Evolutionary conservation across 257 asterid genomes (phyloP).

Genomic region (Jaltomata sinuosa): DNA sequence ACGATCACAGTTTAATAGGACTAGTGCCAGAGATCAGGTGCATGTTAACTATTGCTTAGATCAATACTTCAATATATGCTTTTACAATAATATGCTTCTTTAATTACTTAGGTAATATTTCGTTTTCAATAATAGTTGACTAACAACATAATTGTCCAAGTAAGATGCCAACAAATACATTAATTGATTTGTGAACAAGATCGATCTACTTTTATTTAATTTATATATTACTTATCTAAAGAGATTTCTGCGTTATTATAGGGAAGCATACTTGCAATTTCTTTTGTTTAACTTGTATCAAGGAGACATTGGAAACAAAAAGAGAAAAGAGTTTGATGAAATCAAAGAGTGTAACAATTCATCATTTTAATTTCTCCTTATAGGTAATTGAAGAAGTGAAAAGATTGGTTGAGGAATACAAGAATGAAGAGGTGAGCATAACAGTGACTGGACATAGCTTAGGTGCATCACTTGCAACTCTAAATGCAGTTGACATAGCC

Average conservation of each 20-base stretch:
- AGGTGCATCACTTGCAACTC: background rate
- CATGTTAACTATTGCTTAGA: background rate
- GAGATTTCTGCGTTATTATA: too few relatives aligned
- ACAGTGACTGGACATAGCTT: background rate
- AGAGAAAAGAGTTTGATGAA: too few relatives aligned
- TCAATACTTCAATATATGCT: background rate
- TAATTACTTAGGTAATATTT: background rate
- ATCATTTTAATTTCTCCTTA: background rate
- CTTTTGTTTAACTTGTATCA: too few relatives aligned
- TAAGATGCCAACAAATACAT: background rate
- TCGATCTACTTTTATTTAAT: too few relatives aligned
- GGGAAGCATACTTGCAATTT: background rate
- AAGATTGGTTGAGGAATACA: background rate
- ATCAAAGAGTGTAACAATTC: too few relatives aligned
- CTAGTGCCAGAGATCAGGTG: slow-evolving; percentile 72
- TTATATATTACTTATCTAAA: too few relatives aligned
- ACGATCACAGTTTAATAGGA: slow-evolving; percentile 43
- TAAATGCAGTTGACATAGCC: background rate
- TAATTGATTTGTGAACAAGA: background rate
- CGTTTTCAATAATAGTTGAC: background rate
- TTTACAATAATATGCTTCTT: background rate
- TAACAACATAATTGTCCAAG: too few relatives aligned
- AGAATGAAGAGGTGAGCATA: background rate
- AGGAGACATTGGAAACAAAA: too few relatives aligned
- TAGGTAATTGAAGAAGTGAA: slow-evolving; percentile 30